Evolutionary conservation across 202 grass and related monocot species (phyloP), one percentile per base, ranked within the genome.

Genomic region (Elaeis oleifera): DNA sequence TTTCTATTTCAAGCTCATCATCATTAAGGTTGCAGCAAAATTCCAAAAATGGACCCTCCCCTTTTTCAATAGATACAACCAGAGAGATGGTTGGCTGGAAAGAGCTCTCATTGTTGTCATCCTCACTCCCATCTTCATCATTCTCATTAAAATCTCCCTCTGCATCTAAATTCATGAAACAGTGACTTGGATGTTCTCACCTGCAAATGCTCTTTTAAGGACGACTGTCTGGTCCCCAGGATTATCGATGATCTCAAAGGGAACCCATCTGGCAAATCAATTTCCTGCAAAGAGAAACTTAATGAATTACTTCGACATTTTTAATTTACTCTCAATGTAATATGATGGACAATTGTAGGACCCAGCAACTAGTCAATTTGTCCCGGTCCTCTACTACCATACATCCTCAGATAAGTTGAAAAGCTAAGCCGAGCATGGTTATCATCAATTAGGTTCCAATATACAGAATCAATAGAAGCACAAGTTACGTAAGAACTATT

Each of bases 201-300:
- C 81, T 9, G 53, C 69, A 64, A 85, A 73, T 59, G 78, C 79
- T 52, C 83, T 80, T 69, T 96, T 83, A 18, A 96, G 90, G 19
- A 74, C 48, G 65, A 96, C 68, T 18, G 79, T 70, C 23, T 96
- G 90, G 69, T 96, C 84, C 53, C 90, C 90, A 36, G 84, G 75
- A 53, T 77, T 88, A 58, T 96, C 90, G 0, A 90, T 78, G 54
- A 96, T 78, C 83, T 96, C 84, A 49, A 96, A 96, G 28, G 84
- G 84, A 63, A 96, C 49, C 69, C 78, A 18, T 85, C 75, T 15
- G 91, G 91, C 19, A 76, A 48, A 69, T 91, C 91, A 74, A 88
- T 68, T 78, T 76, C 53, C 87, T 91, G 83, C 28, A 77, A 55
- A 28, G 7, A 72, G 62, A 61, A 36, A 23, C 36, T 44, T 9